Base-by-base conservation (phyloP, 768 basidiomycete genomes). In the Lactarius hengduanensis region DNA sequence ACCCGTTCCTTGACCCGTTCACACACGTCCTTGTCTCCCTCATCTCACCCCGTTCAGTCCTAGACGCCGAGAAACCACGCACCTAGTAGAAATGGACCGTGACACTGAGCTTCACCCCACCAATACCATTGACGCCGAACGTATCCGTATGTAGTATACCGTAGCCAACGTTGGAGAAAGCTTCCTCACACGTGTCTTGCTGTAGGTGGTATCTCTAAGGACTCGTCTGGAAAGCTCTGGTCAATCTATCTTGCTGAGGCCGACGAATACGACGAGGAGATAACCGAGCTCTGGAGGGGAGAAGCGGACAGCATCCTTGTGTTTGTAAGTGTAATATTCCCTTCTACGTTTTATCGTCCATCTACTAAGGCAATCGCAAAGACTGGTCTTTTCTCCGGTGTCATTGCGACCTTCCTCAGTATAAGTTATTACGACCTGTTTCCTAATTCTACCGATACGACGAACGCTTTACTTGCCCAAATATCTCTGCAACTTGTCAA, bases 371-470 rank as follows among this genome's bases (percentile, higher is more conserved):
- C 36, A 18, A 32, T 1, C n/a, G 4, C 18, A 9, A 15, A 63
- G 62, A 50, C 62, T 28, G 62, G 62, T 34, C 43, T 63, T 18
- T 63, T 63, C 57, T 36, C 62, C 16, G 1, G 36, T 7, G 20
- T 30, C 6, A 7, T 63, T 26, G 34, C 62, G 2, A 40, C 62
- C 3, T 63, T 63, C 62, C 4, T 63, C 32, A 28, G 4, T 57
- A 22, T 61, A 0, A 58, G 56, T 26, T 50, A 50, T 26, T 3
- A 22, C 47, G 2, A 50, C n/a, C 47, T 50, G 4, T 1, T 50
- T 26, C 47, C 47, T 22, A 1, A 3, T 11, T 0, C 45, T 4
- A 16, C n/a, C 3, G 45, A 47, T 4, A 47, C n/a, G 11, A 50
- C n/a, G 11, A 50, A 50, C 11, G n/a, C 22, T 13, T 50, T 50